Evolutionary conservation across 2,329 filamentous ascomycete species (phyloP), one percentile per base, ranked within the genome.

Genomic region (Beauveria bassiana): DNA sequence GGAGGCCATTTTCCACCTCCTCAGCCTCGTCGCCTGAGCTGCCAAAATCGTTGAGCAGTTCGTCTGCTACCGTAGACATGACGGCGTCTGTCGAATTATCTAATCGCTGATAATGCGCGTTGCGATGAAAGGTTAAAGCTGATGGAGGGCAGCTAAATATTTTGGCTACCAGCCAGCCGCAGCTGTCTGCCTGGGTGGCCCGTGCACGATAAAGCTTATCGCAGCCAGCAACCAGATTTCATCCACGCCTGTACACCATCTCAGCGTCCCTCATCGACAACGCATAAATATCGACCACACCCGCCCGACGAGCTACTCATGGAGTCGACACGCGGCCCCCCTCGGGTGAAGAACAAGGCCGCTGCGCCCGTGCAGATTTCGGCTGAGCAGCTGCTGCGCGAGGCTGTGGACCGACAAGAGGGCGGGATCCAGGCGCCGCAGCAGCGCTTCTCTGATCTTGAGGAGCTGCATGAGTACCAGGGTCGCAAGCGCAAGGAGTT

Each of bases 261-360:
- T 26, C 52, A 42, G 20, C 59, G 16, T 18, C 40, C 18, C 18
- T 58, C 47, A 59, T 51, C 56, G 46, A 59, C 56, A 59, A 38
- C 34, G 34, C 12, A 5, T 16, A 9, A 8, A 34, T 50, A 22
- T 42, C 55, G 46, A 58, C 43, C 47, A 61, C 40, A 43, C 9
- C 43, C 46, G 46, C 20, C 24, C 26, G 5, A 38, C 51, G 40
- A 55, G 40, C 40, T 42, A 84, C 65, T 65, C 66, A 97, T 98
- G 93, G 93, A 98, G 81, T 86, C 88, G 62, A 88, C 90, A 67
- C 88, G 93, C 66, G 95, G 93, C 69, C 93, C 95, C 62, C 93
- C 95, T 14, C 83, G 92, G 84, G 95, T 99, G 81, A 98, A 98
- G 77, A 98, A 99, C 82, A 99, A 99, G 88, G 91, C 90, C 66